These are phyloP conservation scores for Colletotrichum sp. DNA, from an alignment of 2,329 filamentous ascomycete genomes.

Conservation along the genomic window DNA sequence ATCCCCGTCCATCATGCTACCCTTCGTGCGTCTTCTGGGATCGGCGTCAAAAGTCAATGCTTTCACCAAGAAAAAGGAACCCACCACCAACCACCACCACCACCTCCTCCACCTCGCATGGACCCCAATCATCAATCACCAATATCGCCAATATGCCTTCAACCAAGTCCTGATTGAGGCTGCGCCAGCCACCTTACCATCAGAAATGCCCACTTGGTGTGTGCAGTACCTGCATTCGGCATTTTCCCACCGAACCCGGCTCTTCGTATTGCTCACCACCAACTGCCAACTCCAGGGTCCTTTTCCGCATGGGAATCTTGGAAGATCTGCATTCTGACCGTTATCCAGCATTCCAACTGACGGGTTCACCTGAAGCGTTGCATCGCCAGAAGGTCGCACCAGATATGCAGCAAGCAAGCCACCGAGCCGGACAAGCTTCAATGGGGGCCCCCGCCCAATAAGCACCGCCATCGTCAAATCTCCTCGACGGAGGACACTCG, in stretches of 20 bases:
- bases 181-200: neutral
- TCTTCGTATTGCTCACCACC: constrained; percentile 6
- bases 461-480: constrained; percentile 3
- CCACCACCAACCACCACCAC: neutral
- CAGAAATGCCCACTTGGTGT: neutral
- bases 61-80: neutral
- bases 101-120: neutral
- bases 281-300: constrained; percentile 18
- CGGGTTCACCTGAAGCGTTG: constrained; percentile 21
- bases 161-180: neutral
- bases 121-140: neutral
- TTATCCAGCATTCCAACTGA: constrained; percentile 3
- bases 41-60: neutral
- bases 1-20: neutral
- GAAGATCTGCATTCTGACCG: constrained; percentile 18
- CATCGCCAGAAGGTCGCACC: constrained; percentile 6
- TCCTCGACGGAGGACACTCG: neutral
- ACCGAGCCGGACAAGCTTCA: constrained; percentile 5
- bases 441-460: constrained; percentile 4
- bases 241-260: neutral
- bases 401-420: neutral
- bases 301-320: constrained; percentile 11
- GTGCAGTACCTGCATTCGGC: constrained; percentile 19
- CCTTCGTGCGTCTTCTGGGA: neutral
- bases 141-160: neutral